Base-by-base conservation (phyloP, 257 asterid genomes). In the Forsythia viridissima region DNA sequence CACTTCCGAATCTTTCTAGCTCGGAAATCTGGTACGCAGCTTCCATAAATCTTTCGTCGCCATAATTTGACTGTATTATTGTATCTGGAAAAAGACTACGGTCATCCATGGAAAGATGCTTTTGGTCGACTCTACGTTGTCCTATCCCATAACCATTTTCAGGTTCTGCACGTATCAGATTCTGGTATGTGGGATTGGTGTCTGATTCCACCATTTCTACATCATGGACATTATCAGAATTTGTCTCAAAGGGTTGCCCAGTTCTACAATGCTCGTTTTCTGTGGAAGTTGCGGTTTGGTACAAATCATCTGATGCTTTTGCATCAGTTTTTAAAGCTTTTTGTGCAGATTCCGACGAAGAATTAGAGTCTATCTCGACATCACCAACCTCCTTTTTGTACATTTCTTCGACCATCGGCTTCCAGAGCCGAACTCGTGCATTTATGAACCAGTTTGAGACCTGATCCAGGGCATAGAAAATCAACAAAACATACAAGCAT, bases 381-480 rank as follows among this genome's bases (percentile, higher is more conserved):
- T 89, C 97, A 0, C 88, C 89, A 3, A 85, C 80, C 84, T 94
- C 99, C 85, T 93, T 97, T 81, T 90, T 91, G 94, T 94, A 93
- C 95, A 94, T 94, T 73, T 94, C 98, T 81, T 93, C 99, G 20
- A 94, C 96, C 99, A 94, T 93, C 38, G 99, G 98, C 85, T 94
- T 94, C 99, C 98, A 94, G 3, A 94, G 97, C 4, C 99, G 93
- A 52, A 94, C 97, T 63, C 97, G 82, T 15, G 98, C 98, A 71
- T 94, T 94, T 85, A 94, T 94, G 85, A 94, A 94, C 99, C 99
- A 93, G 88, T 94, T 94, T 74, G 98, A 94, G 74, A 93, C 99
- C 99, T 94, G 83, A 68, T 43, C 10, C 76, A 80, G 36, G 65
- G 4, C 51, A 67, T 21, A 44, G 24, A 78, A 36, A 34, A 82